Evolutionary conservation across 1,284 basidiomycete species (phyloP), one percentile per base, ranked within the genome.

Genomic region (Melampsora larici-populina): DNA sequence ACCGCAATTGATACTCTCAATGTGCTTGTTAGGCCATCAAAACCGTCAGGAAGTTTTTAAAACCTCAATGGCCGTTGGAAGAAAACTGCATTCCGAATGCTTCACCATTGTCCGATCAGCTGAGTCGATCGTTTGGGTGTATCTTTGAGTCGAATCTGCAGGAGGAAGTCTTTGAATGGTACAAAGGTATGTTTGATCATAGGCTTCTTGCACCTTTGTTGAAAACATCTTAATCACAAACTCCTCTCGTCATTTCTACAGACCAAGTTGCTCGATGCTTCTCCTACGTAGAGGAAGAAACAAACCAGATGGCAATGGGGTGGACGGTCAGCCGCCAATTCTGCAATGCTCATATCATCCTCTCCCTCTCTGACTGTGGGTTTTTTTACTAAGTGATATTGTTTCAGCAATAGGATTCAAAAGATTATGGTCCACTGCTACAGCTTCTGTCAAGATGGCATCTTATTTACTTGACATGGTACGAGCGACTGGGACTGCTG

Each of bases 381-480:
- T 55, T 40, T 67, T 40, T 29, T 66, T 29, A 26, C 55, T 67
- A n/a, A 74, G 48, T 18, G 24, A 48, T 46, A 48, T 24, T 1
- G 31, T 24, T 62, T 49, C 15, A 17, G n/a, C 65, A 48, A 17
- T 40, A 76, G 73, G 65, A 62, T n/a, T 76, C 24, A 21, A 21
- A 9, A 3, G 65, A 66, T 68, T 58, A 76, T 68, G 29, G 67
- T 18, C 51, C 67, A 29, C 33, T 68, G 36, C 24, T 76, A 43
- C 64, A 49, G 29, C 65, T 76, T n/a, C 33, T 76, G 21, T 64
- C 51, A 17, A 67, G 73, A 62, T 76, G 73, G 73, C 73, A 76
- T 58, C 24, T 68, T 13, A 76, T 76, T 21, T 76, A 67, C 46
- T 24, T 76, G 65, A 68, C 73, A 21, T 76, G 73, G 73, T 76